Evolutionary conservation across 495 filamentous ascomycete genomes (phyloP).

Genomic region (Neurospora tetrasperma): DNA sequence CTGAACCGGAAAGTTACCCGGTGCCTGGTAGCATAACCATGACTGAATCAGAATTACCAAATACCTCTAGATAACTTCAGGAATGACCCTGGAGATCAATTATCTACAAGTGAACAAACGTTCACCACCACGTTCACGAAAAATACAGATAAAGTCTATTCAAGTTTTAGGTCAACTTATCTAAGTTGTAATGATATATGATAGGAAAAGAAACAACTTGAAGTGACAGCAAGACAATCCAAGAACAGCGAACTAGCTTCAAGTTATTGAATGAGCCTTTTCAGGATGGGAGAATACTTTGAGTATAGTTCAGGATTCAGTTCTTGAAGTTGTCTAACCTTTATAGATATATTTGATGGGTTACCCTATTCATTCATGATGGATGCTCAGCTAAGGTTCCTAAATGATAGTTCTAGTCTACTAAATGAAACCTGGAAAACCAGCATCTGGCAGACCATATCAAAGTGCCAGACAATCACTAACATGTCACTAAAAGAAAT

Average conservation of each 20-base stretch:
- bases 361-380: background rate
- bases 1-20: background rate
- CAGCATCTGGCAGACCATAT: background rate
- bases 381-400: background rate
- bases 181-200: background rate
- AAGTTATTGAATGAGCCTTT: background rate
- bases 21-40: background rate
- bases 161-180: background rate
- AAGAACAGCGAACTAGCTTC: background rate
- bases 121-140: background rate
- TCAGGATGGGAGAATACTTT: background rate
- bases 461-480: background rate
- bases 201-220: background rate
- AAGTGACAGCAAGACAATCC: background rate
- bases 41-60: background rate
- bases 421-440: background rate
- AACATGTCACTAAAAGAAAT: too few relatives aligned
- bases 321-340: background rate
- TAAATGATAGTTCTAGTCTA: background rate
- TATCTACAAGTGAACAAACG: background rate
- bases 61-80: too few relatives aligned
- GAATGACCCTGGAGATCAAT: background rate
- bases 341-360: background rate
- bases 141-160: background rate
- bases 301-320: background rate